Evolutionary conservation across 1,284 basidiomycete species (phyloP).

Genomic region (Lignosus rhinocerotis): DNA sequence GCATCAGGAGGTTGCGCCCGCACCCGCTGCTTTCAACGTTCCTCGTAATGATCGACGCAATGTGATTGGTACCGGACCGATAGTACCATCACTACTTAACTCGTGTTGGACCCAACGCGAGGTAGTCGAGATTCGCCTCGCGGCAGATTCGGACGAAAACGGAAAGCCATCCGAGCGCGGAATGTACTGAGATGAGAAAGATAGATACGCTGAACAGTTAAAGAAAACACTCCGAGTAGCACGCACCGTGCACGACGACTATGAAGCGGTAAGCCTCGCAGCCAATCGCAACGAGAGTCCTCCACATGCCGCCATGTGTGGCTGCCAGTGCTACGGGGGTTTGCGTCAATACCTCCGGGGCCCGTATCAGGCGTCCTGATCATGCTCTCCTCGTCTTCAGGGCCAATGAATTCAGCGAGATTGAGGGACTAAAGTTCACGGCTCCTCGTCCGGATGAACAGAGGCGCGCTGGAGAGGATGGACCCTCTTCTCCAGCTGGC

Average conservation of each 20-base stretch:
- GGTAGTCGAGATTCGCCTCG: neutral
- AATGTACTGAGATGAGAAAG: neutral
- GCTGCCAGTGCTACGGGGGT: neutral
- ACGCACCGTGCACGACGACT: neutral
- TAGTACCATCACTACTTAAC: neutral
- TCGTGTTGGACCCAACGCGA: neutral
- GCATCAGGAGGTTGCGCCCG: neutral
- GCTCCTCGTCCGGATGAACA: neutral
- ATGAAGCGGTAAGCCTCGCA: neutral
- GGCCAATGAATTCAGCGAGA: neutral
- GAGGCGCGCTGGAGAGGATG: neutral
- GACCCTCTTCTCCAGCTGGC: neutral
- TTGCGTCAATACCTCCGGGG: neutral
- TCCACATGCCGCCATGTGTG: neutral
- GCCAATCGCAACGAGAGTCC: neutral
- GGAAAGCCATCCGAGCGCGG: neutral
- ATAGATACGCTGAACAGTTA: neutral
- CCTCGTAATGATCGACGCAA: neutral
- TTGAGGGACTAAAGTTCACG: conserved; percentile 1
- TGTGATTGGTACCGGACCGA: conserved; percentile 1
- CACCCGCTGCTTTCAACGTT: neutral
- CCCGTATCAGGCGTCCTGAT: neutral
- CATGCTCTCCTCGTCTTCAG: neutral
- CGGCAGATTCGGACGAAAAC: neutral
- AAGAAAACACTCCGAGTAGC: neutral